Conservation (phyloP, 352 stramenopile genomes). For the Phytophthora cryptogea region DNA sequence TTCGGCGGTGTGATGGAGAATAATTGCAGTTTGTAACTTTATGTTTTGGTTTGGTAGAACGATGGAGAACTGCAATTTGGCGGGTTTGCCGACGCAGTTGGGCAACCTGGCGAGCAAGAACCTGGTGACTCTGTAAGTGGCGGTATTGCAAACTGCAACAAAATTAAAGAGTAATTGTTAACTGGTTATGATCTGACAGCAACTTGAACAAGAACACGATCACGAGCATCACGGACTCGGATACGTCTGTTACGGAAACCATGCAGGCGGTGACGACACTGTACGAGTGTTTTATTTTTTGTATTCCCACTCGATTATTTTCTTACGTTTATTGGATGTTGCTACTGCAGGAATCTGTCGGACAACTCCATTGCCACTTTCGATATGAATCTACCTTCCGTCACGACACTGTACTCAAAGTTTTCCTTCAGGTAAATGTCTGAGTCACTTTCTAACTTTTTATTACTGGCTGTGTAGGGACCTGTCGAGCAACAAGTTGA, state of each 20-base stretch:
- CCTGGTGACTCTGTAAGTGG: conserved; percentile 55
- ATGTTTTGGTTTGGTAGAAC: conserved; percentile 30
- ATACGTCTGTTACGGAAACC: conserved; percentile 38
- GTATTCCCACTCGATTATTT: not conserved
- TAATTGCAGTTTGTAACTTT: conserved; percentile 4
- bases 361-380: conserved; percentile 54
- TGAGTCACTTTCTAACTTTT: not conserved
- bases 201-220: conserved; percentile 69
- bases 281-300: conserved; percentile 26
- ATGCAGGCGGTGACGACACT: conserved; percentile 53
- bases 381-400: conserved; percentile 39
- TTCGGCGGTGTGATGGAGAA: conserved; percentile 5
- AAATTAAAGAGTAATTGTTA: not conserved
- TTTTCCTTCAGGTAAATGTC: not conserved
- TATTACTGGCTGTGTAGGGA: conserved; percentile 36
- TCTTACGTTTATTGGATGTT: conserved; percentile 6
- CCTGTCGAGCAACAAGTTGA: conserved; percentile 58
- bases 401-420: conserved; percentile 46
- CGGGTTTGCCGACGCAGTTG: conserved; percentile 49
- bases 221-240: conserved; percentile 36
- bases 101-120: conserved; percentile 49
- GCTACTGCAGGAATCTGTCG: conserved; percentile 43
- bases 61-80: conserved; percentile 77
- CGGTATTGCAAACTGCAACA: not conserved
- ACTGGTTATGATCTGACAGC: conserved; percentile 22